Conservation (phyloP, 1,284 basidiomycete genomes). For the Trichosporon sp. region DNA sequence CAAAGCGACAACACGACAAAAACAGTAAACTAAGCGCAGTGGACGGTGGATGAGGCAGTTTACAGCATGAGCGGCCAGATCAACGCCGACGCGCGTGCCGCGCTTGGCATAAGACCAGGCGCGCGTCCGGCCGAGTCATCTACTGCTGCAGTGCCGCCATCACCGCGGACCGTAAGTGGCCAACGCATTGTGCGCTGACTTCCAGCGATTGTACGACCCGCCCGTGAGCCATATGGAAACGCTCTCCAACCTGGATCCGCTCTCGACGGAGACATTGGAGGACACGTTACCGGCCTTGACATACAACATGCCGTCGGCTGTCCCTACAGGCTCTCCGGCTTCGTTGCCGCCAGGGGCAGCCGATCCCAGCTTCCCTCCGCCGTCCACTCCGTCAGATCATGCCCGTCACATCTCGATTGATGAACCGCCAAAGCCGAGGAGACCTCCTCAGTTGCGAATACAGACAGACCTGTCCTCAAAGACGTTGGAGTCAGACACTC, state of each 20-base stretch:
- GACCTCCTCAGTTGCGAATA: background rate
- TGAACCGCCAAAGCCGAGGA: background rate
- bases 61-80: constrained; percentile 9
- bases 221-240: constrained; percentile 20
- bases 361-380: background rate
- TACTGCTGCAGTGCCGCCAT: background rate
- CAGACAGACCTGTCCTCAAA: background rate
- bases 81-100: constrained; percentile 30
- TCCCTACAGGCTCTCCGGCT: constrained; percentile 1
- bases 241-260: constrained; percentile 11
- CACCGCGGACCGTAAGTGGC: background rate
- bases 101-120: constrained; percentile 36
- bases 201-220: background rate
- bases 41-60: background rate
- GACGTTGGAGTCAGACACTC: background rate
- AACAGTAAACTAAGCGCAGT: background rate
- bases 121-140: constrained; percentile 20
- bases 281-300: constrained; percentile 16
- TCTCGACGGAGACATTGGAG: constrained; percentile 16
- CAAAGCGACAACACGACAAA: background rate
- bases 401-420: background rate
- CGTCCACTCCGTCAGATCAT: background rate
- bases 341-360: background rate
- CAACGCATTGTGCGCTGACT: background rate
- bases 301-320: constrained; percentile 7